Percentiles rank a stretch among this genome's conserved stretches.
Evolutionary conservation across 371 early-diverging fungal species (phyloP).

Genomic region (Circinella minor): DNA sequence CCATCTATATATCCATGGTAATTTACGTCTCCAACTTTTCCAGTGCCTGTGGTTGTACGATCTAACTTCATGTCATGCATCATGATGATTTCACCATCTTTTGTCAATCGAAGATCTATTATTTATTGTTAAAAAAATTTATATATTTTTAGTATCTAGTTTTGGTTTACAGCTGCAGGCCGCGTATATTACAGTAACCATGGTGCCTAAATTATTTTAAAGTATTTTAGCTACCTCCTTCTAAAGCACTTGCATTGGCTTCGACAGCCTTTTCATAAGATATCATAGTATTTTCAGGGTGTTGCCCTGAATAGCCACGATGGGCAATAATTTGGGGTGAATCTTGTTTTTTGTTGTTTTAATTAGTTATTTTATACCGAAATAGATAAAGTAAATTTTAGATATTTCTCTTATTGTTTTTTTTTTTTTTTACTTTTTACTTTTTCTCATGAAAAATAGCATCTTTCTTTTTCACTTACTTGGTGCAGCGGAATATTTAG

Average conservation of each 20-base stretch:
- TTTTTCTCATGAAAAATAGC: background rate
- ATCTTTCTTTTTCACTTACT: background rate
- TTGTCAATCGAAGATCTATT: slow-evolving; percentile 64
- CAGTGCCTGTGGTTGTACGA: slow-evolving; percentile 63
- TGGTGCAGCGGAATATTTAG: background rate
- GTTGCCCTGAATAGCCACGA: slow-evolving; percentile 63
- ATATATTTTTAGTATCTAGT: background rate
- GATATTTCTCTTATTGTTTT: too few species aligned
- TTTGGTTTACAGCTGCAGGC: background rate
- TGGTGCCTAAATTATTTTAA: slow-evolving; percentile 1
- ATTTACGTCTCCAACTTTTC: slow-evolving; percentile 47
- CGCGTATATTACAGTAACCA: background rate
- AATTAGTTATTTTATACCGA: too few species aligned
- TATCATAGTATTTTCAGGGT: slow-evolving; percentile 68
- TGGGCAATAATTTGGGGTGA: slow-evolving; percentile 51
- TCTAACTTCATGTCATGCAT: slow-evolving; percentile 67
- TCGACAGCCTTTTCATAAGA: slow-evolving; percentile 62
- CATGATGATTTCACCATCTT: slow-evolving; percentile 66
- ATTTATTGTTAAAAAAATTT: too few species aligned
- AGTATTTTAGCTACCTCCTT: slow-evolving; percentile 52
- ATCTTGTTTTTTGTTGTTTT: background rate
- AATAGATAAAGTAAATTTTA: too few species aligned
- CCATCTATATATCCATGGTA: slow-evolving; percentile 67
- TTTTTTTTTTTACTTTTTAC: background rate
- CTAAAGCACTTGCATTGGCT: slow-evolving; percentile 62